Base-by-base conservation (phyloP, 2,329 filamentous ascomycete species). In the Diaporthe destruens region DNA sequence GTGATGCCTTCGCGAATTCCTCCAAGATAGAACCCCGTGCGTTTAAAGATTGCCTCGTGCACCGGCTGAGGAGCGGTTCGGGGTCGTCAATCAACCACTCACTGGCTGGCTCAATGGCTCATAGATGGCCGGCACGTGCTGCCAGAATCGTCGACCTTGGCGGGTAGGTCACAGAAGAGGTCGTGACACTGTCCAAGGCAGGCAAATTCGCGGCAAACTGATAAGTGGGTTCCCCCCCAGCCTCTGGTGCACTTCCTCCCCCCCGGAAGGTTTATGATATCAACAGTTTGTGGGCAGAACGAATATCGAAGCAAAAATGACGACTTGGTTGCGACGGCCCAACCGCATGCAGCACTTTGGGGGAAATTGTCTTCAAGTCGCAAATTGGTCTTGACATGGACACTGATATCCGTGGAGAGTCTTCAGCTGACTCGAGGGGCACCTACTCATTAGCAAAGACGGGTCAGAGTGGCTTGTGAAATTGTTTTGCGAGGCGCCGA, bases 91-190 rank as follows among this genome's bases (percentile, higher is more conserved):
- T 3, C 55, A 32, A n/a, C 36, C 53, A 42, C 49, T 20, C 53
- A 42, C 49, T 20, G 2, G 55, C 47, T 42, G 68, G 34, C 32
- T 54, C 55, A 70, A 70, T 61, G 68, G 68, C 68, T 61, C 32
- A 18, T 6, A 18, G 34, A 36, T 23, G 14, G 44, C n/a, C 55
- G 44, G 55, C 18, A 61, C 9, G 32, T 70, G 56, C 68, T 54
- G 12, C 32, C n/a, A 18, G 34, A 54, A 39, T 51, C 42, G 67
- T 59, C 47, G 29, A 54, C 34, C 55, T 47, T 56, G 25, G 25
- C n/a, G 49, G 42, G 68, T 4, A 18, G 47, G 36, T 25, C 20
- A 20, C 5, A 51, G 36, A n/a, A 39, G 16, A 42, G 34, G 11
- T 61, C 23, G 44, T 12, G 47, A n/a, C 18, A 12, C 18, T 7